These are phyloP conservation scores for Saccharomycopsis javanensis DNA, from an alignment of 805 yeast species.

Conservation along the genomic window DNA sequence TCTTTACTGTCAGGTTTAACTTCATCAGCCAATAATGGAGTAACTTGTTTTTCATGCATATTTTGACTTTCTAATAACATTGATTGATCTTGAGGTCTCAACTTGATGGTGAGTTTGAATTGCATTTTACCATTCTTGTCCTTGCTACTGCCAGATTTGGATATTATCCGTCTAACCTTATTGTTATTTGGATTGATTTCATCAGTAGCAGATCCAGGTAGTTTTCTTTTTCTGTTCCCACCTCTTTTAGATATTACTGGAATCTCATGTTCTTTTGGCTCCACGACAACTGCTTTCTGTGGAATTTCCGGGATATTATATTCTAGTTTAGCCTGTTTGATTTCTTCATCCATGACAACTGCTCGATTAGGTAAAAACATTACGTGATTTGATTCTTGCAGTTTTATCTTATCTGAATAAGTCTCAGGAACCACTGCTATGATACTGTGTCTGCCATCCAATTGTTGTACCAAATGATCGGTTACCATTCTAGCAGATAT, in stretches of 20 bases:
- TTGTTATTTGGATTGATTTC: neutral
- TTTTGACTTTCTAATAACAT: neutral
- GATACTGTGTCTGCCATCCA: conserved; percentile 11
- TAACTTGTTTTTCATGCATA: no score
- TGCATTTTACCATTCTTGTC: neutral
- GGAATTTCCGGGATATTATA: neutral
- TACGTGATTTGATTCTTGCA: neutral
- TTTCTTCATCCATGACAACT: neutral
- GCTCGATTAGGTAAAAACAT: neutral
- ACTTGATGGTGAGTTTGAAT: neutral
- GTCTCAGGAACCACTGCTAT: conserved; percentile 5
- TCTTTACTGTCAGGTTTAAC: conserved; percentile 41
- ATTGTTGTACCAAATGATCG: conserved; percentile 4
- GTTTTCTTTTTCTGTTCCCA: neutral
- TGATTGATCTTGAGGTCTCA: neutral
- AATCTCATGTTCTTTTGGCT: neutral
- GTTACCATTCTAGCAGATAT: conserved; percentile 2
- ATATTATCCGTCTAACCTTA: neutral
- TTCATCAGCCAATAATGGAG: neutral
- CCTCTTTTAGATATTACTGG: neutral
- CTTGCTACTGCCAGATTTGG: neutral
- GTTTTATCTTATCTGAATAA: neutral
- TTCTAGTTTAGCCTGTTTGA: neutral
- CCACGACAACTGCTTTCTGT: neutral
- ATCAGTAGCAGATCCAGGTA: neutral